These are phyloP conservation scores for Myrmaecium sp. DNA, from an alignment of 2,329 filamentous ascomycete genomes.

Conservation along the genomic window DNA sequence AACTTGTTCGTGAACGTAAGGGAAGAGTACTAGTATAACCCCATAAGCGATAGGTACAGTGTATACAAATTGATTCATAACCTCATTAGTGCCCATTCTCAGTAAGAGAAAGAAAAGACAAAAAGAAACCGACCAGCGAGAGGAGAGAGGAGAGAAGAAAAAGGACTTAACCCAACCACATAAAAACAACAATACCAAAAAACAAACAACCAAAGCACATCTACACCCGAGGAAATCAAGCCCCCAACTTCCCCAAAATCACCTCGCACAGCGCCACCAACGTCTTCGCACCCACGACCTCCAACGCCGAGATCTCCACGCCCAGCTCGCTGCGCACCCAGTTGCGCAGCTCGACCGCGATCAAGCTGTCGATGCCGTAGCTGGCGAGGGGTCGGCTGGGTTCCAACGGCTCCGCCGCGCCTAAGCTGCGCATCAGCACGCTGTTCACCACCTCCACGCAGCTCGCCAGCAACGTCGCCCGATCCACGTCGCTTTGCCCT, in stretches of 20 bases:
- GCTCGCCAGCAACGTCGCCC: slow-evolving; percentile 1
- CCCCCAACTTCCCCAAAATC: slow-evolving; percentile 4
- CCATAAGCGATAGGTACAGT: no score
- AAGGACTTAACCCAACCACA: no score
- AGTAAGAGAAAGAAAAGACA: no score
- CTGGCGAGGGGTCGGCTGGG: slow-evolving; percentile 5
- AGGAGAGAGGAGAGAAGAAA: no score
- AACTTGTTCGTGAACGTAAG: no score
- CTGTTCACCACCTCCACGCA: slow-evolving; percentile 5
- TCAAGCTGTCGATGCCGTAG: slow-evolving; percentile 9
- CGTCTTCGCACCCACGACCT: slow-evolving; percentile 8
- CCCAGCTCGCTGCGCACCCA: slow-evolving; percentile 7
- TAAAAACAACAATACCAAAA: no score
- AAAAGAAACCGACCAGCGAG: no score
- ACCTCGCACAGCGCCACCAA: slow-evolving; percentile 8
- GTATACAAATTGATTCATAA: no score
- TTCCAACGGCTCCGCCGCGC: slow-evolving; percentile 5
- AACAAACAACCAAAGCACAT: no score
- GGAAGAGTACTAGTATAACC: no score
- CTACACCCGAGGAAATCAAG: no score
- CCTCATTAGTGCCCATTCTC: no score
- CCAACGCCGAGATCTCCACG: slow-evolving; percentile 8
- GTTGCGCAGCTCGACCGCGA: slow-evolving; percentile 9
- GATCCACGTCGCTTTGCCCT: slow-evolving; percentile 2
- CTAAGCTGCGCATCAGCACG: slow-evolving; percentile 3